These are phyloP conservation scores for barley (Hordeum vulgare) DNA, from an alignment of 176 grass and related monocot species.

Conservation along the genomic window DNA sequence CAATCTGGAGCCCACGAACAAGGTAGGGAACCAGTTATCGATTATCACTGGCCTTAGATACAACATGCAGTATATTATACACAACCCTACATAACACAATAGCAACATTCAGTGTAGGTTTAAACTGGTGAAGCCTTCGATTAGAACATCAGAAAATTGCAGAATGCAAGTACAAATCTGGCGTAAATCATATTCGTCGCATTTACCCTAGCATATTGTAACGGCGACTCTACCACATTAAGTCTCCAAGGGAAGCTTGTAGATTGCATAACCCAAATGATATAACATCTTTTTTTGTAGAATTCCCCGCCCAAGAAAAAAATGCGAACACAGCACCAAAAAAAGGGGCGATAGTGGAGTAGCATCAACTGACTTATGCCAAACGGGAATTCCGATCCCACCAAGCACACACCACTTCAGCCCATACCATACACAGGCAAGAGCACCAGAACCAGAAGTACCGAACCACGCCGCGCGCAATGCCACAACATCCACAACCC, in stretches of 20 bases:
- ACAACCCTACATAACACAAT: not conserved
- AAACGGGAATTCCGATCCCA: not conserved
- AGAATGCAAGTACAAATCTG: not conserved
- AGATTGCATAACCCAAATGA: not conserved
- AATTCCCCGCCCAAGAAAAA: not conserved
- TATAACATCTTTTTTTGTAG: not conserved
- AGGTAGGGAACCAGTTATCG: not conserved
- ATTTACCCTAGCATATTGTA: not conserved
- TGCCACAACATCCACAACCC: constrained; percentile 1
- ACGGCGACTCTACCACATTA: not conserved
- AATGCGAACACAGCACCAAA: not conserved
- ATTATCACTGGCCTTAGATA: not conserved
- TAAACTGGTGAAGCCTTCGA: not conserved
- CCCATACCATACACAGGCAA: not conserved
- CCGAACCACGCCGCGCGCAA: constrained; percentile 3
- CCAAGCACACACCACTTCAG: not conserved
- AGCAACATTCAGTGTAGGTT: not conserved
- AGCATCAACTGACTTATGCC: not conserved
- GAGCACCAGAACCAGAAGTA: not conserved
- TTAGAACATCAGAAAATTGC: not conserved
- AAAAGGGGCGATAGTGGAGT: not conserved
- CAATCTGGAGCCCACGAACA: not conserved
- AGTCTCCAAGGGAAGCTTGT: not conserved
- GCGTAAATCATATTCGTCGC: not conserved
- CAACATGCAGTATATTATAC: not conserved